Conservation (phyloP, 1,284 basidiomycete genomes). For the Blastosporella zonata region DNA sequence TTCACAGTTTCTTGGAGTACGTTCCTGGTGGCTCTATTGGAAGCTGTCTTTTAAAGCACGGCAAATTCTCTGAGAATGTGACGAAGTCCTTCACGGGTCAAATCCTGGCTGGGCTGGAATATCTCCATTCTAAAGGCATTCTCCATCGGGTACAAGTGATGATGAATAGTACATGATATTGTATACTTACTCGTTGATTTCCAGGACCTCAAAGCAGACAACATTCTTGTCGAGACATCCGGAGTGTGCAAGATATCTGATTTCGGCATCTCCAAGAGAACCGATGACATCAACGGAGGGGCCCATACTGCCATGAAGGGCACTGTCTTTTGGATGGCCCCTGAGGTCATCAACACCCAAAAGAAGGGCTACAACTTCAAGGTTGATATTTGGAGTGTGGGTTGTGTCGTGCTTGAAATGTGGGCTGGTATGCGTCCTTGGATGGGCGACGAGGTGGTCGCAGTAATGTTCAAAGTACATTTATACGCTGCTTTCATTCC, state of each 20-base stretch:
- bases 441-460: conserved; percentile 85
- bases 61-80: conserved; percentile 90
- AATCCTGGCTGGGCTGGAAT: conserved; percentile 90
- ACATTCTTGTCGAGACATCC: conserved; percentile 91
- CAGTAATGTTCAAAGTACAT: conserved; percentile 90
- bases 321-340: conserved; percentile 99
- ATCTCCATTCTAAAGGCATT: conserved; percentile 90
- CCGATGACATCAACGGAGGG: conserved; percentile 82
- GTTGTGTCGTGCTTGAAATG: conserved; percentile 98
- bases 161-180: conserved; percentile 1
- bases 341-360: conserved; percentile 87
- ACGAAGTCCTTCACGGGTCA: conserved; percentile 93
- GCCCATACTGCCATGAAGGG: conserved; percentile 91
- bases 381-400: conserved; percentile 97
- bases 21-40: conserved; percentile 97
- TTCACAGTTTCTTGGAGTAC: conserved; percentile 88
- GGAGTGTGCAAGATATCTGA: conserved; percentile 98
- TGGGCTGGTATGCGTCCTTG: conserved; percentile 94
- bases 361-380: conserved; percentile 92
- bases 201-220: conserved; percentile 96
- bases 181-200: conserved; percentile 5
- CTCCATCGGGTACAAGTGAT: conserved; percentile 76
- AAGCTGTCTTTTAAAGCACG: conserved; percentile 88
- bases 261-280: conserved; percentile 94
- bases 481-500: background rate